Evolutionary conservation across 192 early-diverging fungal species (phyloP), one percentile per base, ranked within the genome.

Genomic region (Irineochytrium annulatum): DNA sequence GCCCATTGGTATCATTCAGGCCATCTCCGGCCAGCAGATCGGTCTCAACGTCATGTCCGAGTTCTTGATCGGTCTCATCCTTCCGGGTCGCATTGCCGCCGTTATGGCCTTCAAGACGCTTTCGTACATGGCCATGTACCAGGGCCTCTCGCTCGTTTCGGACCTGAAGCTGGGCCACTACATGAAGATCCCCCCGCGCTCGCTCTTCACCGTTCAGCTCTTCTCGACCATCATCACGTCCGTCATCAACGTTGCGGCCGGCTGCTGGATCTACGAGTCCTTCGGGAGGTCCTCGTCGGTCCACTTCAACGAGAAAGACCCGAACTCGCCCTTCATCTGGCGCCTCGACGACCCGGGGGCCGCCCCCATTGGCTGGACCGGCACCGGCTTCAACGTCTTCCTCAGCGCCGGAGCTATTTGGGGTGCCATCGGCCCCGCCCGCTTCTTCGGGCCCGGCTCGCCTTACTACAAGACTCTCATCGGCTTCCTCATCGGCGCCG

Each of bases 91-190:
- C 54, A 84, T 87, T 14, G 86, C 92, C 32, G 86, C 83, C 59
- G 89, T 91, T 49, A 84, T 91, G 35, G 81, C 86, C 2, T 94
- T 91, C 81, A 94, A 94, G 71, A 86, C 89, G 17, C 82, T 89
- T 56, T 89, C 88, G 43, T 87, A 87, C 67, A 92, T 88, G 56
- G 80, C 85, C 3, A 77, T 91, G 73, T 67, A 75, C n/a, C 92
- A 97, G 75, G 86, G 83, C 34, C 62, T 94, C 30, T 77, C 77
- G 20, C 83, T 95, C 31, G 61, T 86, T 3, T 28, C 52, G 30
- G 89, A 91, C 70, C 71, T 92, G 14, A 92, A 92, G 62, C 71
- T 91, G 13, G 89, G 84, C 35, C 85, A 88, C 52, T 91, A 89
- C 73, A 80, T 84, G 67, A 86, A 91, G 64, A 80, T 89, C 48